Evolutionary conservation across 495 filamentous ascomycete species (phyloP).

Genomic region (Penicillium lividum): DNA sequence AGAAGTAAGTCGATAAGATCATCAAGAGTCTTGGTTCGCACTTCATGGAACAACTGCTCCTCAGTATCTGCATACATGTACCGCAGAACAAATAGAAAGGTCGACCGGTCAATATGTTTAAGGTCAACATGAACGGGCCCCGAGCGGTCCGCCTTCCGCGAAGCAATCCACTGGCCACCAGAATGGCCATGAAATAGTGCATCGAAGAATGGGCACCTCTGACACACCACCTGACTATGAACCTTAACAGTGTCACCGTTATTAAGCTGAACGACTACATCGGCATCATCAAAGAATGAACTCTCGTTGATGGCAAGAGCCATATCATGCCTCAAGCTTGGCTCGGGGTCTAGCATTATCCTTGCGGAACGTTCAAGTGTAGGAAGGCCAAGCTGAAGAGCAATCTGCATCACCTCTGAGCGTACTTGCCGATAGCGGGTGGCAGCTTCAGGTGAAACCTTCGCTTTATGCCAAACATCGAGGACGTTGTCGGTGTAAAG

Average conservation of each 20-base stretch:
- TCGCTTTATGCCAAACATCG: slow-evolving; percentile 79
- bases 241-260: slow-evolving; percentile 63
- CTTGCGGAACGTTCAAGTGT: slow-evolving; percentile 74
- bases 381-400: slow-evolving; percentile 62
- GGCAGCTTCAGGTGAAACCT: slow-evolving; percentile 59
- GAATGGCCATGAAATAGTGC: slow-evolving; percentile 86
- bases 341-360: slow-evolving; percentile 64
- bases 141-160: slow-evolving; percentile 56
- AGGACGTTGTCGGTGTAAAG: slow-evolving; percentile 78
- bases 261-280: slow-evolving; percentile 73
- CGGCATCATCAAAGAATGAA: slow-evolving; percentile 70
- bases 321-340: slow-evolving; percentile 67
- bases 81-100: slow-evolving; percentile 77
- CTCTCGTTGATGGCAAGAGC: slow-evolving; percentile 63
- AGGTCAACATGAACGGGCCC: slow-evolving; percentile 73
- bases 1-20: slow-evolving; percentile 86
- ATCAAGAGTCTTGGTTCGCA: slow-evolving; percentile 69
- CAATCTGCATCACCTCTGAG: slow-evolving; percentile 78
- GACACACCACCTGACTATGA: slow-evolving; percentile 77
- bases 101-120: slow-evolving; percentile 68
- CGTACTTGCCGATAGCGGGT: slow-evolving; percentile 75
- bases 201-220: slow-evolving; percentile 89
- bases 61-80: slow-evolving; percentile 85
- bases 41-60: slow-evolving; percentile 76
- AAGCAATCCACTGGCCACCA: slow-evolving; percentile 76